phyloP scores from a whole-genome alignment of 768 basidiomycete genomes.

The Lentinula detonsa region DNA sequence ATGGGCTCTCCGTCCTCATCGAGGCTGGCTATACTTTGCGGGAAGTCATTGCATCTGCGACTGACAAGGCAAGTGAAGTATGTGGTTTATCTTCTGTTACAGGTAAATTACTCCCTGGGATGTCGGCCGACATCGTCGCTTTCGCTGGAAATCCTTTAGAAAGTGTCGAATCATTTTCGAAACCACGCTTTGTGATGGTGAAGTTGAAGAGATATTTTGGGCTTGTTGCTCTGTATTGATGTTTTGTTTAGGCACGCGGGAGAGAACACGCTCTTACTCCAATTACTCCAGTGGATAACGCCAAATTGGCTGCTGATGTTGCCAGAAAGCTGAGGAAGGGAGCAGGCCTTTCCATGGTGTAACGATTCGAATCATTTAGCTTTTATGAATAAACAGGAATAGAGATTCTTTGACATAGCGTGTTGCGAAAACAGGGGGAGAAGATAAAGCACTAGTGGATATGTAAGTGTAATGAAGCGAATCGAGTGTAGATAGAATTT shows the following conservation, averaged over 20 bases:
- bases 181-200: slow-evolving; percentile 6
- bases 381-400: no score
- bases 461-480: no score
- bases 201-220: not conserved
- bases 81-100: slow-evolving; percentile 1
- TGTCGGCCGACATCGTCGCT: slow-evolving; percentile 4
- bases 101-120: slow-evolving; percentile 2
- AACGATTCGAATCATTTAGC: not conserved
- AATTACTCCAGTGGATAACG: slow-evolving; percentile 1
- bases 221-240: not conserved
- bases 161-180: not conserved
- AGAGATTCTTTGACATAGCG: no score
- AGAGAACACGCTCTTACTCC: slow-evolving; percentile 2
- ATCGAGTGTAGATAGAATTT: no score
- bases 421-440: no score
- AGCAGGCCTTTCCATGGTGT: not conserved
- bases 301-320: not conserved
- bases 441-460: no score
- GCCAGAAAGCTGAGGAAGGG: not conserved
- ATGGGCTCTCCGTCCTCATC: slow-evolving; percentile 5
- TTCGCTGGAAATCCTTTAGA: slow-evolving; percentile 7
- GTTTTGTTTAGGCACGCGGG: slow-evolving; percentile 1
- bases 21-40: slow-evolving; percentile 6
- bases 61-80: slow-evolving; percentile 3
- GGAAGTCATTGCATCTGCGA: slow-evolving; percentile 5